These are phyloP conservation scores for Avena eriantha DNA, from an alignment of 176 grass and related monocot genomes.

Conservation along the genomic window DNA sequence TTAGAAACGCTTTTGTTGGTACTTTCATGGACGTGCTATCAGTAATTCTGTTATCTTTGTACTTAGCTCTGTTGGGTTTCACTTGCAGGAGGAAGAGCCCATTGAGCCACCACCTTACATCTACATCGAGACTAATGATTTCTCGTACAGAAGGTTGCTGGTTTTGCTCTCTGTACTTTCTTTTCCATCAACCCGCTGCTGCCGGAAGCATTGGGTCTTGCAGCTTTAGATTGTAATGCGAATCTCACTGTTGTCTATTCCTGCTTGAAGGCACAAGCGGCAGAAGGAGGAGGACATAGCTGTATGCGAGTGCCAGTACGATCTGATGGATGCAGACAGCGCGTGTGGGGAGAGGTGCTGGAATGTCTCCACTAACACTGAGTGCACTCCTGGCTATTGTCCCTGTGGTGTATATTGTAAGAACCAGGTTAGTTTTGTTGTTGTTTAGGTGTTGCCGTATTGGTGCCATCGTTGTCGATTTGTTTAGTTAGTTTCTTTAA, in stretches of 20 bases:
- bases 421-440: slow-evolving; percentile 71
- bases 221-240: background rate
- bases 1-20: background rate
- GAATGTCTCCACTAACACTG: slow-evolving; percentile 89
- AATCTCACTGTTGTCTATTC: slow-evolving; percentile 26
- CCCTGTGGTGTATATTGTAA: slow-evolving; percentile 81
- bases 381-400: slow-evolving; percentile 95
- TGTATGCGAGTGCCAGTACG: slow-evolving; percentile 86
- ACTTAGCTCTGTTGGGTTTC: background rate
- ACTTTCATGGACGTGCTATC: background rate
- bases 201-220: background rate
- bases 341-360: slow-evolving; percentile 83
- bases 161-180: background rate
- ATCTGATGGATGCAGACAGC: slow-evolving; percentile 69
- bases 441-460: background rate
- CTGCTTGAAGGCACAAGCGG: slow-evolving; percentile 73
- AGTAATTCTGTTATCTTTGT: background rate
- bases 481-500: slow-evolving; percentile 21
- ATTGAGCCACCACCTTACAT: slow-evolving; percentile 62
- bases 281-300: slow-evolving; percentile 95
- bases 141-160: slow-evolving; percentile 76
- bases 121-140: slow-evolving; percentile 84
- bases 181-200: background rate
- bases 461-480: background rate
- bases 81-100: slow-evolving; percentile 53